Conservation (phyloP, 1,139 yeast genomes). For the Nakaseomyces bracarensis region DNA sequence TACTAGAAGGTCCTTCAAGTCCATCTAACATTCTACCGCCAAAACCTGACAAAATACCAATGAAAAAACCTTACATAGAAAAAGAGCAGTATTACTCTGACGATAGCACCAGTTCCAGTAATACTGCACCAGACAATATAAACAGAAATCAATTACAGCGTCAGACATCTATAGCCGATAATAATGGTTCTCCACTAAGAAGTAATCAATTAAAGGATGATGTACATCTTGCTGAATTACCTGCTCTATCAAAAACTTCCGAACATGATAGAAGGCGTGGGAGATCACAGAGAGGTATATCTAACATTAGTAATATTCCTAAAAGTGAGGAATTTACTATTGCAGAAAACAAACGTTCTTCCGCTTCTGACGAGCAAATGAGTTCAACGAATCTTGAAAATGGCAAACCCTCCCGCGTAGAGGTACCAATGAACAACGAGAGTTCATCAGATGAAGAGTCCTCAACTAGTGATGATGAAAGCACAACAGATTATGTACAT, state of each 20-base stretch:
- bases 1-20: slow-evolving; percentile 32
- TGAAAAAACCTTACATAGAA: slow-evolving; percentile 28
- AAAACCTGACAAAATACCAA: slow-evolving; percentile 30
- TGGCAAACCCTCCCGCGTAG: slow-evolving; percentile 10
- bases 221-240: slow-evolving; percentile 27
- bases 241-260: slow-evolving; percentile 9
- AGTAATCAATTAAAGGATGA: slow-evolving; percentile 16
- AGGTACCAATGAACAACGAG: neutral
- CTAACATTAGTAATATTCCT: neutral
- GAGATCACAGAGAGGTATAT: neutral
- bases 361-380: slow-evolving; percentile 1
- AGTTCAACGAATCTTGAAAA: slow-evolving; percentile 13
- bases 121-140: slow-evolving; percentile 9
- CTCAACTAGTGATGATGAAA: slow-evolving; percentile 13
- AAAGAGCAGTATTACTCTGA: slow-evolving; percentile 15
- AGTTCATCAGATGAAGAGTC: slow-evolving; percentile 4
- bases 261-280: neutral
- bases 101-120: slow-evolving; percentile 7
- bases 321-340: too few relatives aligned
- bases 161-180: slow-evolving; percentile 29
- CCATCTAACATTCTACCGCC: slow-evolving; percentile 30
- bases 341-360: neutral
- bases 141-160: slow-evolving; percentile 14
- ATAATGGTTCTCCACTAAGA: slow-evolving; percentile 30
- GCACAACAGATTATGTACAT: slow-evolving; percentile 8